phyloP scores from a whole-genome alignment of 208 protist genomes.

The Crithidia thermophila region DNA sequence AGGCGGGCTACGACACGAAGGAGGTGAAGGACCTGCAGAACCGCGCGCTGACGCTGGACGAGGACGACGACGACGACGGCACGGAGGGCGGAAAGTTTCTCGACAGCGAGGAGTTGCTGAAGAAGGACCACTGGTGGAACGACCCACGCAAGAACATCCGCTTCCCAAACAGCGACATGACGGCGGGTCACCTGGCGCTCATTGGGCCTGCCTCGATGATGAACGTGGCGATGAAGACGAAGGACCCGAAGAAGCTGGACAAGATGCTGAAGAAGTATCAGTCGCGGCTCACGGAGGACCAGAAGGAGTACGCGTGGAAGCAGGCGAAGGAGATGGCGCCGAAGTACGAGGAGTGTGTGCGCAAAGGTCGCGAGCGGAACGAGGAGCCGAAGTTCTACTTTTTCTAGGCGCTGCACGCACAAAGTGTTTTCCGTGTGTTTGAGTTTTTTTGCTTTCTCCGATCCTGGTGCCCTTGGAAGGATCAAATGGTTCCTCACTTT shows the following conservation, averaged over 20 bases:
- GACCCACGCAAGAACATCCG: constrained; percentile 84
- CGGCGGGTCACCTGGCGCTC: constrained; percentile 75
- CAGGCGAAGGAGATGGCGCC: constrained; percentile 91
- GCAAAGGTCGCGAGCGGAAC: constrained; percentile 72
- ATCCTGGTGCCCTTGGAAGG: no score
- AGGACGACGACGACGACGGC: constrained; percentile 69
- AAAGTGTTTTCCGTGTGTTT: neutral
- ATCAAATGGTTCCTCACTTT: no score
- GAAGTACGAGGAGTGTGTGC: constrained; percentile 83
- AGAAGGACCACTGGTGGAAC: constrained; percentile 89
- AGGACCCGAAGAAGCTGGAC: constrained; percentile 79
- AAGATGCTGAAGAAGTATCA: constrained; percentile 90
- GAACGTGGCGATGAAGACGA: constrained; percentile 87
- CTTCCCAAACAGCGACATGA: constrained; percentile 85
- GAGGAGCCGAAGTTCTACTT: constrained; percentile 90
- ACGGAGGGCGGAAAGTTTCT: constrained; percentile 60
- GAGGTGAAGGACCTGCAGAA: constrained; percentile 84
- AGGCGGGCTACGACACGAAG: constrained; percentile 77
- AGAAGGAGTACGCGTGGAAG: constrained; percentile 87
- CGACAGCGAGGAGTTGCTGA: constrained; percentile 87
- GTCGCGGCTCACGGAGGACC: constrained; percentile 76
- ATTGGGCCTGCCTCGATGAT: constrained; percentile 89
- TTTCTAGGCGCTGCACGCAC: constrained; percentile 46
- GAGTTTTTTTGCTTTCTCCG: neutral
- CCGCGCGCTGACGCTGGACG: constrained; percentile 62